Base-by-base conservation (phyloP, 495 filamentous ascomycete species). In the Penicillium nucicola region DNA sequence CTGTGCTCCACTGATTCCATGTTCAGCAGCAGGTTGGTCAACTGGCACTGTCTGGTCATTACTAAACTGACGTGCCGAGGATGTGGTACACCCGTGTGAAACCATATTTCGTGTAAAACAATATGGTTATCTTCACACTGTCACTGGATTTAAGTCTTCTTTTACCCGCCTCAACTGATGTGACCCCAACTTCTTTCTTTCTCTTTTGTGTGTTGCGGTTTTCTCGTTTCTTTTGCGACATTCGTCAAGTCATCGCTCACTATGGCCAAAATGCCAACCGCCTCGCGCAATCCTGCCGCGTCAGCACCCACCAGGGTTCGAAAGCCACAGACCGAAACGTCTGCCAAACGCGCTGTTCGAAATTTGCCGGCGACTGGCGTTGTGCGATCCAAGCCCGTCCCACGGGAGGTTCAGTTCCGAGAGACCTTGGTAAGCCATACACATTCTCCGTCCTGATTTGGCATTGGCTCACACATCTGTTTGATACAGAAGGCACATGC, bases 131-230 rank as follows among this genome's bases (percentile, higher is more conserved):
- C 35, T 35, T 36, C 20, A 33, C 31, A 23, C 28, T 41, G 47
- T 23, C n/a, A 39, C 34, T 38, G 35, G 22, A 23, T 50, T 50
- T 35, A 40, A 42, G 9, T 42, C 47, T 22, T 32, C n/a, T 33
- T 18, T 42, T 42, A 14, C 39, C 39, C 39, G 20, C 39, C 39
- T 17, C 22, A 31, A 31, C 22, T 17, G 35, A 19, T 17, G 10
- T 38, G 10, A 6, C 15, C 14, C 35, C n/a, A 28, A 15, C 15
- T 31, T 23, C 19, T 40, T 42, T 30, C 20, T 15, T 42, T 42
- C 20, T 23, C 20, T 28, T 42, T 31, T 42, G 22, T 42, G 13
- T 14, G 15, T 22, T 42, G 23, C 23, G 12, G 2, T 5, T 30
- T 10, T 42, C 15, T 42, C 12, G 0, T 14, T 42, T 42, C 22